Evolutionary conservation across 2,329 filamentous ascomycete species (phyloP), one percentile per base, ranked within the genome.

Genomic region (Fusarium nelsonii): DNA sequence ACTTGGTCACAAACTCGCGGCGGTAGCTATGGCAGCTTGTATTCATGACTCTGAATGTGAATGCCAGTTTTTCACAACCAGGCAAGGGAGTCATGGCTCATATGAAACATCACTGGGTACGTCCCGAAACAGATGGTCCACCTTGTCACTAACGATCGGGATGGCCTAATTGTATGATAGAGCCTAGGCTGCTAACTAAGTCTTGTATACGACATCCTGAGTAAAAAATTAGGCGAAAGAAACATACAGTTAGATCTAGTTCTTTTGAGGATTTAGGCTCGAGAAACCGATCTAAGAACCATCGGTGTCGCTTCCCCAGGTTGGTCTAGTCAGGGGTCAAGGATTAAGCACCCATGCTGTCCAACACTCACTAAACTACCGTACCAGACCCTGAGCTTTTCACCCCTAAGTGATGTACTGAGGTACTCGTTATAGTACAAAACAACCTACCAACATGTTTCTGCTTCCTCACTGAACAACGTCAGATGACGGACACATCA

Each of bases 301-400:
- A 15, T 39, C 44, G 36, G 18, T 23, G 33, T 32, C 60, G 30
- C 61, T 64, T 58, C 59, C 61, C 59, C 51, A 59, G 32, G 30
- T 65, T 58, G 18, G 30, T 20, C 30, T 54, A 60, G 53, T 50
- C 64, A 68, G 65, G 65, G 65, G 65, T 49, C n/a, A 44, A 20
- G 15, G 43, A 16, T 41, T 23, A 16, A 12, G 26, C 8, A 53
- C 48, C 23, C 23, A 23, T 65, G 44, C 52, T 37, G 23, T 45
- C 46, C 32, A 20, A 26, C 30, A 44, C 43, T 18, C 53, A 30
- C 18, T 23, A 41, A 23, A 41, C 26, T 30, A 11, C 20, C 39
- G 26, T 30, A 7, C 34, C 39, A 40, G 46, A 52, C 61, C 54
- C 62, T 63, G 44, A 57, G 45, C 41, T 57, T 16, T 26, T 44